Base-by-base conservation (phyloP, 2,329 filamentous ascomycete species). In the Periconia digitata region DNA sequence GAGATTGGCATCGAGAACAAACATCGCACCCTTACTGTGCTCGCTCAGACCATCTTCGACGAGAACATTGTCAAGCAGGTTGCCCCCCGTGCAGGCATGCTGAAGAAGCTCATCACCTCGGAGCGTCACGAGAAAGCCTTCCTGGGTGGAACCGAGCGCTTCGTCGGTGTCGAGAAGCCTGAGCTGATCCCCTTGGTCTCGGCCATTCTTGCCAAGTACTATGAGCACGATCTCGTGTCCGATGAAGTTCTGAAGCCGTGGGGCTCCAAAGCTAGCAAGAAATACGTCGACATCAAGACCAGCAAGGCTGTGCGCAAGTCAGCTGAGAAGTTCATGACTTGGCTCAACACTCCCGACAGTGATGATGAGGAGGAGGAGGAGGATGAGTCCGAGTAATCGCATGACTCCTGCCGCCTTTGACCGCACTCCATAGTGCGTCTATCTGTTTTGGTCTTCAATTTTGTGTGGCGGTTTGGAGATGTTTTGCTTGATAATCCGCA, bases 281-380 rank as follows among this genome's bases (percentile, higher is more conserved):
- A 96, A 79, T 97, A 97, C 72, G 89, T 95, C 62, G 92, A 97
- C 71, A 75, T 95, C 52, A 71, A 86, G 51, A 92, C 85, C 53
- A 95, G 90, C 77, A 92, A 91, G 81, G 95, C 95, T 82, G 91
- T 97, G 55, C 90, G 92, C 77, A 92, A 95, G 80, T 88, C 90
- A 58, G 91, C 94, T 45, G 89, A 95, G 79, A 86, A 89, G 56
- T 99, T 99, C 83, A 81, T 96, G 67, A 88, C 85, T 63, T 97
- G 92, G 92, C 90, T 97, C 49, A 84, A 90, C 61, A 90, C 88
- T 74, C 92, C 92, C 45, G 88, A 92, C 72, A 84, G 81, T 55
- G 84, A 86, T 16, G 58, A 61, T 27, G 55, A 58, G 37, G 57
- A 60, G 13, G 58, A 60, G 40, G 60, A 64, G 47, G 62, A 60